These are phyloP conservation scores for Mucor racemosus DNA, from an alignment of 371 early-diverging fungal genomes.

Conservation along the genomic window DNA sequence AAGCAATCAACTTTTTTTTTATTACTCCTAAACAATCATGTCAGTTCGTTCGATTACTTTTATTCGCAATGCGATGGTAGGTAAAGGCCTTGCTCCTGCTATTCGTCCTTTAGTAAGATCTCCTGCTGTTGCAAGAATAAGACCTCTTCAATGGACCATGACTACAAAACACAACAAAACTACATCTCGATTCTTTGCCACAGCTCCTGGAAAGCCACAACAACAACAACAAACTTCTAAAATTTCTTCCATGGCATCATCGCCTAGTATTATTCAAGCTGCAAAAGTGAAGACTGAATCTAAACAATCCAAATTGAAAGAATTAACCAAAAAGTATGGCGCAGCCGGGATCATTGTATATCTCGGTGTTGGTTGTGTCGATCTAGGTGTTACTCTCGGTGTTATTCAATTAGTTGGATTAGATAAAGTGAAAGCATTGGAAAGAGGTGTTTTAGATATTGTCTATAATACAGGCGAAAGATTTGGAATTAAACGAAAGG, in stretches of 20 bases:
- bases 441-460: constrained; percentile 31
- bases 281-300: constrained; percentile 15
- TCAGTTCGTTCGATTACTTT: constrained; percentile 8
- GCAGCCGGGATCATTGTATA: constrained; percentile 48
- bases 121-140: neutral
- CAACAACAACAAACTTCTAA: constrained; percentile 13
- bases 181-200: constrained; percentile 13
- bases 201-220: constrained; percentile 9
- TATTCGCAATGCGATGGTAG: constrained; percentile 5
- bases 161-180: neutral
- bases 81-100: neutral
- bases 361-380: constrained; percentile 44
- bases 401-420: constrained; percentile 45
- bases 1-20: neutral
- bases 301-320: constrained; percentile 28
- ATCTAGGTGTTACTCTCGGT: constrained; percentile 42
- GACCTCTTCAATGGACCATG: neutral
- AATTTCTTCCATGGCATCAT: constrained; percentile 23
- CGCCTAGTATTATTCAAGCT: constrained; percentile 25
- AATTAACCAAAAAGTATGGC: constrained; percentile 44
- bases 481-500: constrained; percentile 22
- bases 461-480: constrained; percentile 20
- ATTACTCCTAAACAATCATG: neutral
- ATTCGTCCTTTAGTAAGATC: neutral
- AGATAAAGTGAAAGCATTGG: constrained; percentile 46